Evolutionary conservation across 1,139 yeast genomes (phyloP).

Genomic region (Keqinozyma sinolaborantium): DNA sequence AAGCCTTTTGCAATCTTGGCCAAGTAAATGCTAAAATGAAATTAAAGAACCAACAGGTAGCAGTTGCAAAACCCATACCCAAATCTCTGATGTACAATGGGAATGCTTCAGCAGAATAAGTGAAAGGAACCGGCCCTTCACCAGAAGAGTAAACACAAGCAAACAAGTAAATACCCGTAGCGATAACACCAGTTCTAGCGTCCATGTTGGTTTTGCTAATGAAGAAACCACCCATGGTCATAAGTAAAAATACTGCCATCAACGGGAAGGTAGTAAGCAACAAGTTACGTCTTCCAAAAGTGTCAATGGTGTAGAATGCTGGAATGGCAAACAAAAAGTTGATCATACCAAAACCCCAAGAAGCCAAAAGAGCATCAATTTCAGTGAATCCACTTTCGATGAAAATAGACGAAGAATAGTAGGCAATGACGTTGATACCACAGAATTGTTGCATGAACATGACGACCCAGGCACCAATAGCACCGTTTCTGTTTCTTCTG

Average conservation of each 20-base stretch:
- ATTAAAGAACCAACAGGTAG: slow-evolving; percentile 84
- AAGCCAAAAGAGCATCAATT: slow-evolving; percentile 65
- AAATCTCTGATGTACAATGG: slow-evolving; percentile 81
- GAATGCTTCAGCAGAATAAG: slow-evolving; percentile 82
- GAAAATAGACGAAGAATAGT: slow-evolving; percentile 74
- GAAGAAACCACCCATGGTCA: slow-evolving; percentile 78
- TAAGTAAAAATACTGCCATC: slow-evolving; percentile 61
- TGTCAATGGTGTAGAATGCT: slow-evolving; percentile 79
- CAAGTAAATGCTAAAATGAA: slow-evolving; percentile 78
- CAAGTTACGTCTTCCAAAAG: slow-evolving; percentile 71
- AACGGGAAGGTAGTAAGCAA: slow-evolving; percentile 73
- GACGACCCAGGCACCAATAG: slow-evolving; percentile 74
- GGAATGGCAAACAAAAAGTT: slow-evolving; percentile 82
- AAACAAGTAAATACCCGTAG: slow-evolving; percentile 71
- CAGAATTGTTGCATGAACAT: slow-evolving; percentile 94
- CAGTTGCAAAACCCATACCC: slow-evolving; percentile 84
- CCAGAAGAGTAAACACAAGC: slow-evolving; percentile 78
- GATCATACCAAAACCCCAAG: slow-evolving; percentile 83
- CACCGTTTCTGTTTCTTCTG: slow-evolving; percentile 81
- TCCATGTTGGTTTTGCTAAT: slow-evolving; percentile 39
- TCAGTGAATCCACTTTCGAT: slow-evolving; percentile 61
- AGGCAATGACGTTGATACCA: slow-evolving; percentile 87
- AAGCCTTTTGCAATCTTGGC: slow-evolving; percentile 67
- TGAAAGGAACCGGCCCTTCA: slow-evolving; percentile 89
- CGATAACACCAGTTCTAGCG: slow-evolving; percentile 63